Conservation (phyloP, 2,329 filamentous ascomycete genomes). For the Trichoderma endophyticum region DNA sequence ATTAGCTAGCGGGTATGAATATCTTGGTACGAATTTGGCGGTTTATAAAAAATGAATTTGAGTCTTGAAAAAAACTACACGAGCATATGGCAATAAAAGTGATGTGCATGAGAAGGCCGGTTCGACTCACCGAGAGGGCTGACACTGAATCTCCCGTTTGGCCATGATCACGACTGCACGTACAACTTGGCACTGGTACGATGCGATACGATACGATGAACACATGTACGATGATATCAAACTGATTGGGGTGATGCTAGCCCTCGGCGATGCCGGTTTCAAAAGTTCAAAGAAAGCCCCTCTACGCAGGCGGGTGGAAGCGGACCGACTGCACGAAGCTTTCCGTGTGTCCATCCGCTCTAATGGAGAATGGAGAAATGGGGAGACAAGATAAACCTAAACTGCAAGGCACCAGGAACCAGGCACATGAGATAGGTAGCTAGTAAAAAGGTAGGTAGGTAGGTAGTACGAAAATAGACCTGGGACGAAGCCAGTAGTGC, state of each 20-base stretch:
- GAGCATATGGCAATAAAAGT: background rate
- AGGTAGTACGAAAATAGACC: background rate
- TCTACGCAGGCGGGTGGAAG: background rate
- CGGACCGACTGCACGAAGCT: background rate
- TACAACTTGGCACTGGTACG: background rate
- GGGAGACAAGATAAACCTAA: background rate
- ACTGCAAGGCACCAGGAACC: conserved; percentile 14
- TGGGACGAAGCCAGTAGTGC: background rate
- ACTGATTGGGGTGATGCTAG: background rate
- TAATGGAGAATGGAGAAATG: background rate
- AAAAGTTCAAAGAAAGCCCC: background rate
- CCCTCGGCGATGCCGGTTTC: conserved; percentile 13
- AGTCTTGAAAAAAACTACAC: background rate
- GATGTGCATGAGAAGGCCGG: background rate
- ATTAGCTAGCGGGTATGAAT: conserved; percentile 9
- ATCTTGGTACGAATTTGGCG: background rate
- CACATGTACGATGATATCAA: background rate
- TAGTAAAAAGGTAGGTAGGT: background rate
- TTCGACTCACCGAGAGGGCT: background rate
- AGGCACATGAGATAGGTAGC: background rate
- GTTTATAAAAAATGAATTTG: background rate
- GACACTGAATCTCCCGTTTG: background rate
- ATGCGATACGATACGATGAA: background rate
- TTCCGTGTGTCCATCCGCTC: background rate
- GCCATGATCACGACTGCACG: background rate